Evolutionary conservation across 306 rosid species (phyloP), one percentile per base, ranked within the genome.

Genomic region (Pterocarpus macrocarpus): DNA sequence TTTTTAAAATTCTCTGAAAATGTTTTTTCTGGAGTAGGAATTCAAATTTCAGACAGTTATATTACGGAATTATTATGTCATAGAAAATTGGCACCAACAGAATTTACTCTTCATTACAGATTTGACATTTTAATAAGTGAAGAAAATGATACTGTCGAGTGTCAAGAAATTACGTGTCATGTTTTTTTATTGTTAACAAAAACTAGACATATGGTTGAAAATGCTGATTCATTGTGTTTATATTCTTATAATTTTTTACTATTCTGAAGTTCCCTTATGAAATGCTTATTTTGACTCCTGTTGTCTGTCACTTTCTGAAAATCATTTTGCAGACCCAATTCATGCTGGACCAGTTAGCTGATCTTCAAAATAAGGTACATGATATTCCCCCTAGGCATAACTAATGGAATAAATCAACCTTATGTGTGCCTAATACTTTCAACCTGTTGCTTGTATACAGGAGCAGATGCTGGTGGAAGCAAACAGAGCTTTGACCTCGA

Each of bases 321-420:
- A 10, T 73, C 22, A 76, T 66, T 88, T 66, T 88, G 86, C 94
- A 95, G 99, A 95, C 99, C n/a, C 99, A 95, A 71, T 88, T 63
- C 80, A 89, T 95, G 99, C 92, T 95, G 78, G 99, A 93, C 91
- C 98, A 89, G 84, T 92, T 95, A 69, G 53, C 90, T 89, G 98
- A 93, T 77, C 97, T 93, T 81, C 98, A 95, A 76, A 93, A 84
- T 79, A 91, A 88, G 98, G 99, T 95, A 50, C 2, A 91, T 38
- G 4, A 8, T 43, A 16, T 28, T 28, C 14, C 8, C 7, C 28
- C 4, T 55, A 55, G n/a, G 22, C 36, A 67, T 66, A 9, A 16
- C 39, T 39, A 49, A 10, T 13, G 9, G 9, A 69, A 8, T 7
- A 64, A 64, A 34, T 8, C 2, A 64, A 76, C 5, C 62, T 78